Evolutionary conservation across 2,329 filamentous ascomycete genomes (phyloP), one percentile per base, ranked within the genome.

Genomic region (Cladophialophora immunda): DNA sequence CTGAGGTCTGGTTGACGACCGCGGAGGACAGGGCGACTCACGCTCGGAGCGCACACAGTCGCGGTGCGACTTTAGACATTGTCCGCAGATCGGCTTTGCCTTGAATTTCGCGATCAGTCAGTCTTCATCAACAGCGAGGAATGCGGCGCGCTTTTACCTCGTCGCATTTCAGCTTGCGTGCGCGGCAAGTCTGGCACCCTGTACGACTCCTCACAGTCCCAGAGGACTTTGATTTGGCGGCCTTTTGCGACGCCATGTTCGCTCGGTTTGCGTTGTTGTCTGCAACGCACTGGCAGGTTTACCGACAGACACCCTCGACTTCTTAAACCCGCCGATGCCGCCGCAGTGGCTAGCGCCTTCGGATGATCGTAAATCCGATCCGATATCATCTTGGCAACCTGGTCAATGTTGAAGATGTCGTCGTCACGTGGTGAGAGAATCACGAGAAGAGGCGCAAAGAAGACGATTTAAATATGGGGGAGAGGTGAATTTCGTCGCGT

Each of bases 111-210:
- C 45, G 11, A 25, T 50, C 45, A 60, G 38, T 62, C 58, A 55
- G 41, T 55, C 50, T n/a, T 45, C 19, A 38, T 66, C 50, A 57
- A 52, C 61, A 56, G 58, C 41, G n/a, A 17, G 3, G 22, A 27
- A 58, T 25, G 30, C 50, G 34, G 45, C 34, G 32, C 50, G 27
- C n/a, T 57, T 64, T 61, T 53, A 72, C 70, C 64, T 73, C 72
- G 59, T 73, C 72, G 59, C 72, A 73, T 61, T 73, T 73, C 32
- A 73, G 67, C 62, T 73, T 73, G 25, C 71, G 50, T 54, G 62
- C 45, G 13, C 72, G 68, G 34, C 72, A 73, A 32, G 72, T 73
- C 56, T 66, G 63, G 63, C 72, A 73, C n/a, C 72, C 72, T 34
- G 71, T 72, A n/a, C 72, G 60, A 32, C 65, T 72, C 63, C 68